phyloP scores from a whole-genome alignment of 2,329 filamentous ascomycete genomes.

The Phialocephala subalpina region DNA sequence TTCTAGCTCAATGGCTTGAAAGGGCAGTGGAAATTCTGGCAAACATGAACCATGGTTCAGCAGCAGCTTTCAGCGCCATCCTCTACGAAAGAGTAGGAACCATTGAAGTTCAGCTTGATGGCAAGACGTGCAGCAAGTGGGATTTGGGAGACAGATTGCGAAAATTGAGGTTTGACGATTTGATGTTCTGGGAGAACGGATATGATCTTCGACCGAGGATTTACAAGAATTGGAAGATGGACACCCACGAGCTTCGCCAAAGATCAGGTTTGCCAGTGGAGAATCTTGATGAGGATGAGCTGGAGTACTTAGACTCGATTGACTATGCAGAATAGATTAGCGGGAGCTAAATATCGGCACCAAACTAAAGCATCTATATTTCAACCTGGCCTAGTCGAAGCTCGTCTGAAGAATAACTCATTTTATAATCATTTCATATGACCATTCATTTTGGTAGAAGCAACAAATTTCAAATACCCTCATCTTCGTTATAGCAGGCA shows the following conservation, averaged over 20 bases:
- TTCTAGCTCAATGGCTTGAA: not conserved
- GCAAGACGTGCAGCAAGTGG: not conserved
- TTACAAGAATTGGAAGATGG: not conserved
- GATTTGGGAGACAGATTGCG: not conserved
- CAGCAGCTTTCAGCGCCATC: not conserved
- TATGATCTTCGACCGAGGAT: not conserved
- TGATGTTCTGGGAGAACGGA: not conserved
- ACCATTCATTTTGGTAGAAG: too few relatives aligned
- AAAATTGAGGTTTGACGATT: not conserved
- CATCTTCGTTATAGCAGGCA: too few relatives aligned
- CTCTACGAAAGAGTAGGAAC: not conserved
- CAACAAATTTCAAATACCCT: too few relatives aligned
- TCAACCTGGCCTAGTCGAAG: too few relatives aligned
- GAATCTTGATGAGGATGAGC: not conserved
- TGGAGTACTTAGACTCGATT: not conserved
- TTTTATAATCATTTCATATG: too few relatives aligned
- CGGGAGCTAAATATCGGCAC: not conserved
- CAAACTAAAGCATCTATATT: not conserved
- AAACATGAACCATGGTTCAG: not conserved
- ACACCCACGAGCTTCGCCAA: not conserved
- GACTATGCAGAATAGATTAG: not conserved
- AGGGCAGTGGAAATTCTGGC: not conserved
- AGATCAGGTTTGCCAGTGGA: not conserved
- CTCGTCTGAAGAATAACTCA: too few relatives aligned
- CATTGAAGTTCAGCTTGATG: not conserved